A percentile compares a stretch with the other conserved stretches of the same genome.
Conservation (phyloP, 371 early-diverging fungal genomes). For the Nematocida homosporus region DNA sequence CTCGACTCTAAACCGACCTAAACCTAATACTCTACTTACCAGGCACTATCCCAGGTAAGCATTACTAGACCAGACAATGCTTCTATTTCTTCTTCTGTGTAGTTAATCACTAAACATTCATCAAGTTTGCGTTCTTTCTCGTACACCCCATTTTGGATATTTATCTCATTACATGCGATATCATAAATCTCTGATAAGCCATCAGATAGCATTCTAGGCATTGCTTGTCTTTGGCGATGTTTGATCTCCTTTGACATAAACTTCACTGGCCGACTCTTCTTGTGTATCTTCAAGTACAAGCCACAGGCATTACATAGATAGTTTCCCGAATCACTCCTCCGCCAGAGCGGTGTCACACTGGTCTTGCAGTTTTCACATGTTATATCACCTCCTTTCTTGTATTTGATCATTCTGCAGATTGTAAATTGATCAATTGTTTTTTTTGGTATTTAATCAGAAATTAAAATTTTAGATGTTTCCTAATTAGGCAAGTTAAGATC, state of each 20-base stretch:
- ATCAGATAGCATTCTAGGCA: conserved; percentile 8
- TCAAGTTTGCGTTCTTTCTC: conserved; percentile 17
- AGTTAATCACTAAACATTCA: conserved; percentile 54
- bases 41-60: conserved; percentile 8
- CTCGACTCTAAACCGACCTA: no score
- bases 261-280: conserved; percentile 58
- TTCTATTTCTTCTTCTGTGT: conserved; percentile 55
- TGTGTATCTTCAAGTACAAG: conserved; percentile 66
- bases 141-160: conserved; percentile 9
- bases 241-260: conserved; percentile 56
- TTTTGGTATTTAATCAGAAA: conserved; percentile 57
- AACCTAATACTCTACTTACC: neutral
- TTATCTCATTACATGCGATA: conserved; percentile 51
- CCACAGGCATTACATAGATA: conserved; percentile 68
- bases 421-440: conserved; percentile 58
- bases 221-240: conserved; percentile 51
- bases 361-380: conserved; percentile 63
- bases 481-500: neutral
- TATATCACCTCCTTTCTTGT: conserved; percentile 55
- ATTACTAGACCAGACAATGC: conserved; percentile 53
- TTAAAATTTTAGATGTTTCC: conserved; percentile 40
- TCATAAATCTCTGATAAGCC: conserved; percentile 38
- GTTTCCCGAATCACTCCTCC: conserved; percentile 58
- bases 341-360: conserved; percentile 65
- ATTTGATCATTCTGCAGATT: conserved; percentile 59